Evolutionary conservation across 2,329 filamentous ascomycete genomes (phyloP).

Genomic region (Aureobasidium sp.): DNA sequence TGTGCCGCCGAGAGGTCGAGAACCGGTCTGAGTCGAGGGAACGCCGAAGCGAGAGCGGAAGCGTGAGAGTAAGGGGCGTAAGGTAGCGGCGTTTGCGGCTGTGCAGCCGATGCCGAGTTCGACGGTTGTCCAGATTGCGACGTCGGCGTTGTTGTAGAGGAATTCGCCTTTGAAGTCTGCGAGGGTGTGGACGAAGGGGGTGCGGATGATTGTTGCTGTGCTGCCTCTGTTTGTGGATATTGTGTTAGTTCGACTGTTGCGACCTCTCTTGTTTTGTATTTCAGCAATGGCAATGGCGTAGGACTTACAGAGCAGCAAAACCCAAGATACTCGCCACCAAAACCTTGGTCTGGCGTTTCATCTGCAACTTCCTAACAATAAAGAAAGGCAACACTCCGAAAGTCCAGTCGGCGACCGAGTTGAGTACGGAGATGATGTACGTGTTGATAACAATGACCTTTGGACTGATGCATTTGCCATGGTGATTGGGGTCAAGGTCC

Average conservation of each 20-base stretch:
- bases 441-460: slow-evolving; percentile 41
- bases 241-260: not conserved
- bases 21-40: not conserved
- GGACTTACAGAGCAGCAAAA: slow-evolving; percentile 30
- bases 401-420: slow-evolving; percentile 36
- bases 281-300: slow-evolving; percentile 24
- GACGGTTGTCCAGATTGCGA: slow-evolving; percentile 29
- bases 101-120: slow-evolving; percentile 30
- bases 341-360: slow-evolving; percentile 32
- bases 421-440: slow-evolving; percentile 28
- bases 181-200: slow-evolving; percentile 36
- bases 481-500: slow-evolving; percentile 33
- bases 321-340: slow-evolving; percentile 33
- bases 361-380: slow-evolving; percentile 36
- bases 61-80: slow-evolving; percentile 38
- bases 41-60: not conserved
- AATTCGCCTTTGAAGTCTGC: slow-evolving; percentile 35
- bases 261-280: not conserved
- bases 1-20: too few relatives aligned
- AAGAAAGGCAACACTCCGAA: slow-evolving; percentile 36
- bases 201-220: slow-evolving; percentile 42
- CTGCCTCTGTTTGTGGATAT: slow-evolving; percentile 36
- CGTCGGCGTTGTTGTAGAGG: slow-evolving; percentile 37
- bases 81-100: slow-evolving; percentile 43
- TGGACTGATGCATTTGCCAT: slow-evolving; percentile 36